phyloP scores from a whole-genome alignment of 441 rosid genomes.

The Melastoma candidum region DNA sequence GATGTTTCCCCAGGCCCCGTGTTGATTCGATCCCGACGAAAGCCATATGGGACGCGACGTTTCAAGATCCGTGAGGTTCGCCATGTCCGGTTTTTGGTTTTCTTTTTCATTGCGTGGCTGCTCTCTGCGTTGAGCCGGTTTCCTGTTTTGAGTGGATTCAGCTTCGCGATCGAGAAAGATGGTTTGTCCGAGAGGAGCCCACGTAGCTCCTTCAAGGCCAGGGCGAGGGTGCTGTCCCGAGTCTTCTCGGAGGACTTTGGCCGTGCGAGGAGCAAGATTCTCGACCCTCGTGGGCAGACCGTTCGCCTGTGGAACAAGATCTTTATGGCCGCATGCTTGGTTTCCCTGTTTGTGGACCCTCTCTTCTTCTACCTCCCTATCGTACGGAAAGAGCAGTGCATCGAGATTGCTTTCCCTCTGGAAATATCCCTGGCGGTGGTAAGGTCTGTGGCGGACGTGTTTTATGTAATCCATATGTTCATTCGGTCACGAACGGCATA shows the following conservation, averaged over 20 bases:
- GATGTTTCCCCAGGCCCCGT: no score
- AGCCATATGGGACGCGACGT: no score
- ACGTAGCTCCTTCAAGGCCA: conserved; percentile 5
- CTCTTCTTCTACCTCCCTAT: conserved; percentile 16
- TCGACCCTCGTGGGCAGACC: conserved; percentile 4
- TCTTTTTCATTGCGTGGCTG: no score
- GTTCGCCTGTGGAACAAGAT: conserved; percentile 13
- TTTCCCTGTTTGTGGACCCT: conserved; percentile 11
- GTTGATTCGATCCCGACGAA: no score
- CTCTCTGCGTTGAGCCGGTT: no score
- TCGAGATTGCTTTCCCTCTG: conserved; percentile 24
- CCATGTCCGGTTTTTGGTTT: no score
- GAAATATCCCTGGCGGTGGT: conserved; percentile 28
- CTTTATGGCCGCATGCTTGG: conserved; percentile 4
- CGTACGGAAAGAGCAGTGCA: conserved; percentile 19
- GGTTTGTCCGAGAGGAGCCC: no score
- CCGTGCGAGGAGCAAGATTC: conserved; percentile 1
- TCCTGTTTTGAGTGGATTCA: no score
- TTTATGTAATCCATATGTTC: conserved; percentile 50
- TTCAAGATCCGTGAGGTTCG: no score
- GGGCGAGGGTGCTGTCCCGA: conserved; percentile 2
- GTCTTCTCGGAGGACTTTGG: conserved; percentile 11
- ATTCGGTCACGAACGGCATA: conserved; percentile 56
- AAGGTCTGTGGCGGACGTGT: conserved; percentile 35
- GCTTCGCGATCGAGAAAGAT: no score